Evolutionary conservation across 108 stramenopile species (phyloP), one percentile per base, ranked within the genome.

Genomic region (Mayamaea pseudoterrestris): DNA sequence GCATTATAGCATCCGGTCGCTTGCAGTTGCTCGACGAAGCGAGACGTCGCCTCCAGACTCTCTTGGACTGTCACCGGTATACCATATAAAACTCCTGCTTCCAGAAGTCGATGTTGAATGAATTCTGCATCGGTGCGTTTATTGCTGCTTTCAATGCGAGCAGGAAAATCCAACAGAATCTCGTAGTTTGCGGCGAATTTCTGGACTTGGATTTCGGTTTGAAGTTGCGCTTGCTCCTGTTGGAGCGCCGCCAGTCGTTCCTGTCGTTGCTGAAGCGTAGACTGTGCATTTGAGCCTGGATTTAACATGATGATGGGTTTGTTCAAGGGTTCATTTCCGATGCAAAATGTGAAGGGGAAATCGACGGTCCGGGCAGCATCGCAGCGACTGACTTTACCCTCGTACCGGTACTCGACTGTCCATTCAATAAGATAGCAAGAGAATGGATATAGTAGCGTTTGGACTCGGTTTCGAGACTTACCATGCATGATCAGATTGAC

Each of bases 1-100:
- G 60, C 26, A 46, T 80, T 66, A 47, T 66, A 80, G 39, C 78
- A 80, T 23, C 71, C 73, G 21, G 73, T 69, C 14, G 51, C 45
- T 46, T 80, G 63, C 58, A 80, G 35, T 30, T 69, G 50, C n/a
- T 42, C 41, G 0, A 74, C 43, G 59, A 78, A 78, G 14, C 55
- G 40, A n/a, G 36, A 29, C 3, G 49, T 35, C 5, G 42, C 41
- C 14, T 67, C 46, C 9, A 68, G 61, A 37, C 43, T 39, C 40
- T 45, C 39, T 29, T 48, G 44, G 11, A 35, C 27, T 14, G 27
- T 26, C 34, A 35, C 25, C 6, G 45, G 35, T 34, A 58, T 54
- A 2, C 53, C 66, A 45, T 71, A 51, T 20, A 62, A 50, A 45
- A 78, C 14, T 30, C 72, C 76, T 18, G 68, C 51, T 44, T 78